phyloP scores from a whole-genome alignment of 2,329 filamentous ascomycete species.

The Neoarthrinium moseri region DNA sequence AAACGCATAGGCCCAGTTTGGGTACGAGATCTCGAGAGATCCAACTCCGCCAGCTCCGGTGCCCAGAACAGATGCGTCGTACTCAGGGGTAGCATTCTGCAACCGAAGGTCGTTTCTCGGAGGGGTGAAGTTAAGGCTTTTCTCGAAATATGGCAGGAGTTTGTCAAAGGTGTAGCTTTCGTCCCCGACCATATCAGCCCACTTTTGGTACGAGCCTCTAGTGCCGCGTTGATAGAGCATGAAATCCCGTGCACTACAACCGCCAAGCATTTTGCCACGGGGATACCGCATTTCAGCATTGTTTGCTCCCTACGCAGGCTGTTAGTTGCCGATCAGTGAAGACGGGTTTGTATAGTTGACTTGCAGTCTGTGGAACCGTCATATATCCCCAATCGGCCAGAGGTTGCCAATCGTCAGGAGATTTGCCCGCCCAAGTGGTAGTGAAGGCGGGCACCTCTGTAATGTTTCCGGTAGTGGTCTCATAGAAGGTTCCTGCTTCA shows the following conservation, averaged over 20 bases:
- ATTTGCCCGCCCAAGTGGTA: slow-evolving; percentile 10
- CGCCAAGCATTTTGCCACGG: slow-evolving; percentile 23
- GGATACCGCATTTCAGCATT: slow-evolving; percentile 17
- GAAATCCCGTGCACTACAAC: slow-evolving; percentile 19
- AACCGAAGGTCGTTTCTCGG: slow-evolving; percentile 12
- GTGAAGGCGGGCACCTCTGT: slow-evolving; percentile 17
- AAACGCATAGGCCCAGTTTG: slow-evolving; percentile 34
- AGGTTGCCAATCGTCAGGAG: slow-evolving; percentile 12
- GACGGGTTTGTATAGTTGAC: not conserved
- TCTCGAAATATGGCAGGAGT: slow-evolving; percentile 14
- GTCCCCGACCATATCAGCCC: slow-evolving; percentile 16
- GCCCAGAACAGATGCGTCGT: slow-evolving; percentile 16
- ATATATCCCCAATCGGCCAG: slow-evolving; percentile 23
- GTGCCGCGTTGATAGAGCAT: slow-evolving; percentile 20
- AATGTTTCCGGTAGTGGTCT: slow-evolving; percentile 21
- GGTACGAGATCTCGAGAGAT: slow-evolving; percentile 31
- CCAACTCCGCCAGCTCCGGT: slow-evolving; percentile 32
- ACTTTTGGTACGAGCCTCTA: slow-evolving; percentile 10
- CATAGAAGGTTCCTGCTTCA: slow-evolving; percentile 34
- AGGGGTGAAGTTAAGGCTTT: slow-evolving; percentile 15
- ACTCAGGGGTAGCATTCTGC: slow-evolving; percentile 19
- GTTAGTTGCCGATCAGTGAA: no score
- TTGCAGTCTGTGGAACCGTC: slow-evolving; percentile 19
- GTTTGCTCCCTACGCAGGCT: slow-evolving; percentile 9
- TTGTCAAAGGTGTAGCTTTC: slow-evolving; percentile 15